Base-by-base conservation (phyloP, 768 basidiomycete species). In the Fibroporia radiculosa region DNA sequence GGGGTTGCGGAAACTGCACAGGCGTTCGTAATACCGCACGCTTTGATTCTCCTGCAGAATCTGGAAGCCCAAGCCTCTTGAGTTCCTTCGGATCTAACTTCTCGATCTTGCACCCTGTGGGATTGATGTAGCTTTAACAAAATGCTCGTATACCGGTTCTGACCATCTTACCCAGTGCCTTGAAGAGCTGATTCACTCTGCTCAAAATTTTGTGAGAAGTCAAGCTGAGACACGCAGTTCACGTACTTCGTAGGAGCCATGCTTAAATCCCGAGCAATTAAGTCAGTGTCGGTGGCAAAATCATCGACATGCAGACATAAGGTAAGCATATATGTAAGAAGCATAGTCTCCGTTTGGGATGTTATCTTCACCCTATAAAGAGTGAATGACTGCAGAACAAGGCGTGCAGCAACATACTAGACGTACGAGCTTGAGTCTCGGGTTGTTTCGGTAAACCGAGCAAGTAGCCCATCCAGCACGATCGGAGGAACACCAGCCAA, bases 321-420 rank as follows among this genome's bases (percentile, higher is more conserved):
- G 1, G 85, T 82, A 48, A 95, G 84, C 58, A 93, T 73, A 55
- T 90, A 77, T 1, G 86, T 78, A 45, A 92, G 64, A 2, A 95
- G 68, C 54, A 74, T 78, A 2, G 82, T 82, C 58, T 85, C 76
- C 26, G 74, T 84, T 44, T 78, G 72, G 5, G 82, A 71, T 2
- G 93, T 96, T 18, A 63, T 54, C 61, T 79, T 62, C 1, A 54
- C 47, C 24, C 62, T 62, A 37, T 2, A 33, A 33, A 6, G n/a
- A n/a, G n/a, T 2, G 16, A 1, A 20, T n/a, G 3, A 25, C 4
- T 26, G 27, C 4, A 34, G 42, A 22, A 7, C 5, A 44, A 16
- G 11, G 16, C 24, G 33, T 16, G 40, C 42, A 22, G 32, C n/a
- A 39, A n/a, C n/a, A n/a, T n/a, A n/a, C n/a, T n/a, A 18, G 14